Conservation (phyloP, 345 rosid genomes). For the Atalantia buxifolia region DNA sequence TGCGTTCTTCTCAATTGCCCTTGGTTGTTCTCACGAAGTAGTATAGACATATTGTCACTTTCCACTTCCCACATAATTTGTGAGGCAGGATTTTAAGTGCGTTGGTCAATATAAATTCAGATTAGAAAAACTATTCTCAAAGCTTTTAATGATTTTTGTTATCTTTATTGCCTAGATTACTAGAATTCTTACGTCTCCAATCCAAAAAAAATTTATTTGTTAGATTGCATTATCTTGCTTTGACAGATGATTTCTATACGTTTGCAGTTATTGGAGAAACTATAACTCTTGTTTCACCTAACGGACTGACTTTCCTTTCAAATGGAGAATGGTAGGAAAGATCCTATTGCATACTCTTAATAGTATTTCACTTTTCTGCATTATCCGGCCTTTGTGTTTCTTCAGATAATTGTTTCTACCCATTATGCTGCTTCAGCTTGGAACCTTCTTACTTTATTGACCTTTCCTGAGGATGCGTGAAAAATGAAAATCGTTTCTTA, state of each 20-base stretch:
- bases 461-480: not conserved
- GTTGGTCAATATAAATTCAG: not conserved
- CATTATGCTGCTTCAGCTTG: not conserved
- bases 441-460: not conserved
- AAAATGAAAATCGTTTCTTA: not conserved
- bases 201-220: not conserved
- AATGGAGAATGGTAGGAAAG: slow-evolving; percentile 92
- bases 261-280: slow-evolving; percentile 96
- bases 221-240: not conserved
- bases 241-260: slow-evolving; percentile 15
- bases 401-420: not conserved
- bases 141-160: not conserved
- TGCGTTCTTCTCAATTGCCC: not conserved
- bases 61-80: not conserved
- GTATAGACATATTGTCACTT: not conserved
- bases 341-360: not conserved
- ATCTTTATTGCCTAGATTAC: not conserved
- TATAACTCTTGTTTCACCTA: slow-evolving; percentile 66
- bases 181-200: not conserved
- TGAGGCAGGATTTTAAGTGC: not conserved
- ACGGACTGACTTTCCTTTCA: slow-evolving; percentile 59
- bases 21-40: not conserved
- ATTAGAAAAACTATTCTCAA: not conserved
- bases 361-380: not conserved
- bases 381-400: not conserved